Evolutionary conservation across 495 filamentous ascomycete species (phyloP).

Genomic region (Echria macrotheca): DNA sequence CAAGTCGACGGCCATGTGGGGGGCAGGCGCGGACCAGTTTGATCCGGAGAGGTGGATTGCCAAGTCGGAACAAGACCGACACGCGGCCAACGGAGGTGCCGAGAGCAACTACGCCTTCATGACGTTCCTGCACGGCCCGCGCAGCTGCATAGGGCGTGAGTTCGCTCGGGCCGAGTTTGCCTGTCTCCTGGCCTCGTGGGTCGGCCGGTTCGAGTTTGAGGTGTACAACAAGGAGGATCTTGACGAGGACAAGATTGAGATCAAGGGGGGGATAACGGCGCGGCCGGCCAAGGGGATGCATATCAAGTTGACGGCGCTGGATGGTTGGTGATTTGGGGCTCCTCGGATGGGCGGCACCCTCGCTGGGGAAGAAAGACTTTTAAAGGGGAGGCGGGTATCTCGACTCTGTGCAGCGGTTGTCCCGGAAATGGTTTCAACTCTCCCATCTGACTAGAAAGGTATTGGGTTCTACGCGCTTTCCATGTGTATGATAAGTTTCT

Average conservation of each 20-base stretch:
- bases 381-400: not conserved
- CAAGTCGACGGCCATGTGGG: constrained; percentile 50
- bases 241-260: constrained; percentile 51
- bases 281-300: constrained; percentile 61
- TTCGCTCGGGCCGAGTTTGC: constrained; percentile 86
- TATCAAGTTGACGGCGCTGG: constrained; percentile 53
- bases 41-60: constrained; percentile 59
- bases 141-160: constrained; percentile 57
- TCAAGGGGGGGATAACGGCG: constrained; percentile 56
- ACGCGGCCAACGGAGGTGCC: constrained; percentile 44
- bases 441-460: too few relatives aligned
- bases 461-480: too few relatives aligned
- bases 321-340: constrained; percentile 46
- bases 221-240: constrained; percentile 50
- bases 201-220: constrained; percentile 67
- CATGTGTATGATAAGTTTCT: too few relatives aligned
- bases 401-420: too few relatives aligned
- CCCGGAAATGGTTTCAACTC: too few relatives aligned
- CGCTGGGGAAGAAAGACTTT: not conserved
- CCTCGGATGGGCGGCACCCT: not conserved
- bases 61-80: constrained; percentile 24
- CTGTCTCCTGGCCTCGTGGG: constrained; percentile 67
- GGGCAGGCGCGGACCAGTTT: constrained; percentile 50
- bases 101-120: constrained; percentile 54
- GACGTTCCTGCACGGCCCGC: constrained; percentile 56